Evolutionary conservation across 495 filamentous ascomycete species (phyloP), one percentile per base, ranked within the genome.

Genomic region (Penicillium cataractarum): DNA sequence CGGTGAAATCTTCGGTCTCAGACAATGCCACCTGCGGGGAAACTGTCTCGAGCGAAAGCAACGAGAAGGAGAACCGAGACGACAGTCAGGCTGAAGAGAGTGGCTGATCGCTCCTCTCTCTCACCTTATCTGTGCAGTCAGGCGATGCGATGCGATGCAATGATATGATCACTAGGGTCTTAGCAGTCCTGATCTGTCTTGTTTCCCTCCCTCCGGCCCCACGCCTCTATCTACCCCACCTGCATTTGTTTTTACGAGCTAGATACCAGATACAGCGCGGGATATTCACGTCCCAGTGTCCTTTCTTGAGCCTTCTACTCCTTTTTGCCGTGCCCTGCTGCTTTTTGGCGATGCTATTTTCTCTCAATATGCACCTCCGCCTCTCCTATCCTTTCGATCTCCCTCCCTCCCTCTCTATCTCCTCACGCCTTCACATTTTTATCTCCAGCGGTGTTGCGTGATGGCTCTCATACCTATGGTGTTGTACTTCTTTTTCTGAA

Each of bases 221-320:
- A 27, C 57, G 26, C 64, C 56, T 65, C 54, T 50, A 37, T 37
- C 48, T n/a, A 53, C 52, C 35, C 29, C 17, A 21, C 29, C n/a
- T 21, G 57, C 46, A 50, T 50, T 63, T 65, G 61, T 73, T 68
- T 73, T 62, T 60, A 63, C 56, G 68, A 69, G 67, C 68, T 73
- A 78, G 76, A 79, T 81, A 79, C 71, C 75, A 79, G 71, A 71
- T 71, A 57, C 68, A 71, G 65, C 67, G 71, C 57, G 50, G 61
- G 63, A 39, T 56, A 27, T 56, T 60, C 60, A 31, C 31, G 26
- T 49, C 31, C 57, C 52, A 56, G 21, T 66, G 60, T 56, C 31
- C 33, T 55, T 58, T 64, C 15, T 50, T 56, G 51, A 37, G 19
- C 29, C 50, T 54, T 49, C 48, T 35, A 32, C 31, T 56, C 55